Conservation (phyloP, 805 yeast genomes). For the Nakazawaea molendinolei region DNA sequence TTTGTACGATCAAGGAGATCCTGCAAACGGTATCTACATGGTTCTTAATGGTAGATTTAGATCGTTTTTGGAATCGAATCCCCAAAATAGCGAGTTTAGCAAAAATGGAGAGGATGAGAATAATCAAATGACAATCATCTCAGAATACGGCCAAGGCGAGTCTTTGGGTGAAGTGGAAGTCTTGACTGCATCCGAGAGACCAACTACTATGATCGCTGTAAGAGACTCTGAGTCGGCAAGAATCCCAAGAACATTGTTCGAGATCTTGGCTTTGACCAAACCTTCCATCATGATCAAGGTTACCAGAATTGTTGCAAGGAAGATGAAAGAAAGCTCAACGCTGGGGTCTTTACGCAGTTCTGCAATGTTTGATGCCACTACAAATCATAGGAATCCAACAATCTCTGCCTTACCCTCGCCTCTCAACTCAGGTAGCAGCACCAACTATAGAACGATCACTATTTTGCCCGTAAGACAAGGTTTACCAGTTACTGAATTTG, state of each 20-base stretch:
- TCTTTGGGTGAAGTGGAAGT: slow-evolving; percentile 95
- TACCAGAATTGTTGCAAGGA: slow-evolving; percentile 76
- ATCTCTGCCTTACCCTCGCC: slow-evolving; percentile 23
- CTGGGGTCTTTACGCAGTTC: slow-evolving; percentile 11
- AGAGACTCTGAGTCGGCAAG: slow-evolving; percentile 92
- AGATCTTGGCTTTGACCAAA: slow-evolving; percentile 71
- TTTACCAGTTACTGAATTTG: slow-evolving; percentile 84
- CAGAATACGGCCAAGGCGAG: slow-evolving; percentile 88
- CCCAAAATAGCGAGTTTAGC: not conserved
- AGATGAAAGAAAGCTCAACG: slow-evolving; percentile 19
- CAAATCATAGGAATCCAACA: slow-evolving; percentile 14
- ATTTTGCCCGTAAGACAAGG: slow-evolving; percentile 75
- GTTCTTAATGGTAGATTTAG: slow-evolving; percentile 86
- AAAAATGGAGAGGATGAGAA: slow-evolving; percentile 8
- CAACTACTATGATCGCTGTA: slow-evolving; percentile 70
- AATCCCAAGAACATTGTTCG: slow-evolving; percentile 86
- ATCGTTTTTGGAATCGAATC: slow-evolving; percentile 33
- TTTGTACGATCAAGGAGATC: slow-evolving; percentile 74
- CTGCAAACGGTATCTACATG: slow-evolving; percentile 85
- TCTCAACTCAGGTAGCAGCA: slow-evolving; percentile 17
- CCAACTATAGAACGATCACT: slow-evolving; percentile 75
- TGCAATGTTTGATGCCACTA: not conserved
- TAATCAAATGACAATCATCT: slow-evolving; percentile 34
- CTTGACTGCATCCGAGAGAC: slow-evolving; percentile 68
- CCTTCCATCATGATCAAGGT: slow-evolving; percentile 91